Evolutionary conservation across 2,329 filamentous ascomycete species (phyloP), one percentile per base, ranked within the genome.

Genomic region (Huntiella moniliformis): DNA sequence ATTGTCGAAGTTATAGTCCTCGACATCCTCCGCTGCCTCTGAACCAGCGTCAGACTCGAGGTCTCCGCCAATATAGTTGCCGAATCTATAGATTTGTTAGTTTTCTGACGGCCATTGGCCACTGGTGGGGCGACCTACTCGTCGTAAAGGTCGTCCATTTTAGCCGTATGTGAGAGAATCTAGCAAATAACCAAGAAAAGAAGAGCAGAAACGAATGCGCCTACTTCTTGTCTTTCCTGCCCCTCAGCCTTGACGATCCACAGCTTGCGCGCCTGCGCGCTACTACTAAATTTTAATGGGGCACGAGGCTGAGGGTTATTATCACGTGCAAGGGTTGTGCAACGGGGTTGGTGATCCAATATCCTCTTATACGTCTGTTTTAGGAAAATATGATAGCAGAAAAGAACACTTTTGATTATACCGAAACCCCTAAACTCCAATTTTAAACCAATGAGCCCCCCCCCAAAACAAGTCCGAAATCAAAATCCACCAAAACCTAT

Each of bases 1-100:
- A 52, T 88, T 80, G 55, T 84, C 79, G 61, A 94, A 94, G 56
- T 79, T 77, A 57, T 88, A 86, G 56, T 82, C 79, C 58, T 74
- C 74, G 49, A 77, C 76, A 61, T 82, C 79, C 54, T 77, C 74
- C 60, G 79, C 77, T 57, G 75, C 74, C 59, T 85, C 77, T 55
- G 84, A 88, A 57, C 87, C 88, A 58, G 82, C 80, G 58, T 94
- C 87, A 48, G 84, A 91, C 60, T 78, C 73, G 54, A 66, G 80
- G 57, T 84, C 84, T 63, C 95, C 91, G 58, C 91, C 91, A 60
- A 96, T 94, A 65, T 91, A 96, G 67, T 96, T 96, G 58, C 88
- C 88, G 66, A 96, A 96, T 70, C 85, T 92, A 42, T 10, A 16
- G 16, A 15, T 17, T 17, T 35, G 42, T 50, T 47, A 50, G 48